Base-by-base conservation (phyloP, 2,329 filamentous ascomycete species). In the Aureobasidium sp. region DNA sequence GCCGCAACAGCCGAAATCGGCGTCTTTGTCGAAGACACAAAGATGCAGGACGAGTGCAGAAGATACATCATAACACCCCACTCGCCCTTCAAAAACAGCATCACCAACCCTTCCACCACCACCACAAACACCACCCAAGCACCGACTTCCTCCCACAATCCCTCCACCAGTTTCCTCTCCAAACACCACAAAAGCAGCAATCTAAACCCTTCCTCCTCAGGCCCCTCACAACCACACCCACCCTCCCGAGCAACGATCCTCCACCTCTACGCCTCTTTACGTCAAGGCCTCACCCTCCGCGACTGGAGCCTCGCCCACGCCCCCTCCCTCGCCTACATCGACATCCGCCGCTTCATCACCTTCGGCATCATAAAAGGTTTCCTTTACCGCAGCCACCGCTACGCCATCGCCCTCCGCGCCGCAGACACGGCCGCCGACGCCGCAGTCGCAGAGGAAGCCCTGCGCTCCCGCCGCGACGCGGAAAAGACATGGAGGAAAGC, bases 291-390 rank as follows among this genome's bases (percentile, higher is more conserved):
- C 55, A 89, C 85, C n/a, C 81, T 97, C 13, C 88, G 88, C 69
- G 89, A 93, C 71, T 97, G 91, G 90, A 85, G 94, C 65, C 81
- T 88, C 61, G 79, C 86, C 33, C 88, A 95, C 72, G 81, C 85
- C 65, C 83, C 87, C 42, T 76, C 88, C 40, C 79, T 96, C 9
- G 78, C 81, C 13, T 86, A 87, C 68, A 85, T 99, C 61, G 94
- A 99, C 71, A 84, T 96, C 60, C 84, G 94, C 13, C 86, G 94
- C 29, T 86, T 99, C 64, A 90, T 97, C 64, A 95, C 95, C 62
- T 99, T 97, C 69, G 94, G 93, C 61, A 83, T 96, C 62, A 95
- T 97, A 72, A 97, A 97, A 75, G 92, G 93, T 17, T 89, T 95
- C 66, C 76, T 99, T 25, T 96, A 96, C 73, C 84, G 94, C 35